Base-by-base conservation (phyloP, 2,329 filamentous ascomycete species). In the Uncinocarpus reesii region DNA sequence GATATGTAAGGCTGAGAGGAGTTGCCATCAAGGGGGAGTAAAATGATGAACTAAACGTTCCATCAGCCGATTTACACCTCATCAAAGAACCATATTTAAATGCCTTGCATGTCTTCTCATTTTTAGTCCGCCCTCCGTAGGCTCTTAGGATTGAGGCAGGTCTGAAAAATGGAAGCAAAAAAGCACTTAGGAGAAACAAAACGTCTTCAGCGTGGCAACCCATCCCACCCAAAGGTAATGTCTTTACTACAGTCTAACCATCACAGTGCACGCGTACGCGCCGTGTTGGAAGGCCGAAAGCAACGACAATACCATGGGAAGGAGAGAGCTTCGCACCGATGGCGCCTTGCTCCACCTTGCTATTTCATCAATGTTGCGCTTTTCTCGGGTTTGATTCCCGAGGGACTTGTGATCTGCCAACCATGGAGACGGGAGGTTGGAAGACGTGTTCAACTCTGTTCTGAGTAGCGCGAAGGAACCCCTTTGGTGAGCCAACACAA, bases 51-150 rank as follows among this genome's bases (percentile, higher is more conserved):
- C n/a, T n/a, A n/a, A n/a, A n/a, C n/a, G n/a, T n/a, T n/a, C n/a
- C n/a, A n/a, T n/a, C n/a, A 29, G 26, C 11, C 7, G 11, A 29
- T 29, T 7, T 29, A 6, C 11, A 29, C 11, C 11, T 29, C 26
- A 11, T 11, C 26, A 6, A 23, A 37, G 7, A n/a, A n/a, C 23
- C 3, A 13, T 5, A 37, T 21, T 8, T 11, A 23, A 29, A 15
- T 15, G 4, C 26, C 15, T 28, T 43, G 10, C 7, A 51, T 76
- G 71, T 77, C 65, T 67, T 72, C 72, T 58, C 69, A 69, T 72
- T 72, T 71, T 73, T 77, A 77, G 74, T 77, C 74, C 70, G 67
- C 65, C 66, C 65, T 66, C 68, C 70, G 65, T 73, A 64, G 63
- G 62, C 72, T 75, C 61, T 54, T 52, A 63, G 65, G 59, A 66